A percentile compares a stretch with the other conserved stretches of the same genome.
Evolutionary conservation across 257 asterid species (phyloP).

Genomic region (Solanum tacnaense): DNA sequence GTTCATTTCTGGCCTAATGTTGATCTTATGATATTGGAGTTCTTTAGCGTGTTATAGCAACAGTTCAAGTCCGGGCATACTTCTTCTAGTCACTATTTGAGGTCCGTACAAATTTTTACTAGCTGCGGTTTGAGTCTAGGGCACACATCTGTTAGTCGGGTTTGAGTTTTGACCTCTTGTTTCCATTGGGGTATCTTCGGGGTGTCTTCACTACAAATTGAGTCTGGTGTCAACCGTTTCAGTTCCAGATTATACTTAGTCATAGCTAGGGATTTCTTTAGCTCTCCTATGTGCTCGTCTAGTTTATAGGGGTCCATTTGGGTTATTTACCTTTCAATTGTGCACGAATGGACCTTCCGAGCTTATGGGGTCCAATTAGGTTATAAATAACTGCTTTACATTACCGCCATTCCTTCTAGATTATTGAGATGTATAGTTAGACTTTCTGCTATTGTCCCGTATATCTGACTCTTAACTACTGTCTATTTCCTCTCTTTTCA

Average conservation of each 20-base stretch:
- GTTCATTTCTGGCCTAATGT: neutral
- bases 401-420: too few species aligned
- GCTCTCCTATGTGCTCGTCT: too few species aligned
- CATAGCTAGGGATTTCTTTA: neutral
- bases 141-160: fast-evolving
- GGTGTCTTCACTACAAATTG: neutral
- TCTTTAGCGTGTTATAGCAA: neutral
- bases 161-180: too few species aligned
- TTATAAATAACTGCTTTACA: too few species aligned
- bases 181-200: neutral
- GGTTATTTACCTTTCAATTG: neutral
- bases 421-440: neutral
- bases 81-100: neutral
- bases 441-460: neutral
- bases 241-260: neutral
- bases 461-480: neutral
- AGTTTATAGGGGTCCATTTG: neutral
- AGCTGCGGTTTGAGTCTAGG: neutral
- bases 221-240: neutral
- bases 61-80: neutral
- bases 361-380: neutral
- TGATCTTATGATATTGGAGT: neutral
- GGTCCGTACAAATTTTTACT: too few species aligned
- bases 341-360: fast-evolving
- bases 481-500: neutral